These are phyloP conservation scores for Dipodascopsis uninucleata DNA, from an alignment of 805 yeast genomes.

Conservation along the genomic window DNA sequence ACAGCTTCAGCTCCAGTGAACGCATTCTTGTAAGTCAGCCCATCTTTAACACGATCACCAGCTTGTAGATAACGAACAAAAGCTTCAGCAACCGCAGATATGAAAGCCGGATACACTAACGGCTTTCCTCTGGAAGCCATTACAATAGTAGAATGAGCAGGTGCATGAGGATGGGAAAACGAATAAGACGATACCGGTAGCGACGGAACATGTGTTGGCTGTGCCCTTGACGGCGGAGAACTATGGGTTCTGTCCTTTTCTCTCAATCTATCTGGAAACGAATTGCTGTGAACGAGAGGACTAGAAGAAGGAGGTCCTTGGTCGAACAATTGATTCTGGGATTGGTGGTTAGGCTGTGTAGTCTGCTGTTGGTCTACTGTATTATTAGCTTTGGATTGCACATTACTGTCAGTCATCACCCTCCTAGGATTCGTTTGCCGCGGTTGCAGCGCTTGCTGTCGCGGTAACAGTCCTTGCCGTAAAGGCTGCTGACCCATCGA, in stretches of 20 bases:
- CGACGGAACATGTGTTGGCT: constrained; percentile 17
- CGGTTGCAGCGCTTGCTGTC: constrained; percentile 6
- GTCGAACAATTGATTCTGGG: too few relatives aligned
- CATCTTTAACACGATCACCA: constrained; percentile 83
- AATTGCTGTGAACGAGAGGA: too few relatives aligned
- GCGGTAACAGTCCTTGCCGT: neutral
- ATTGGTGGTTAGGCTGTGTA: constrained; percentile 4
- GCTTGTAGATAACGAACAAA: constrained; percentile 67
- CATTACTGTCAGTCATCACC: neutral
- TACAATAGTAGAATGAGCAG: constrained; percentile 40
- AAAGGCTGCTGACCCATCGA: neutral
- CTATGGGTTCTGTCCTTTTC: too few relatives aligned
- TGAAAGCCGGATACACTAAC: constrained; percentile 80
- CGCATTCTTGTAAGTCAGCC: constrained; percentile 84
- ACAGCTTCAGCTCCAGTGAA: constrained; percentile 94
- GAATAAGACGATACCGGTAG: constrained; percentile 26
- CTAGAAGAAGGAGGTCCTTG: too few relatives aligned
- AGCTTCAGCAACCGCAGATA: constrained; percentile 77
- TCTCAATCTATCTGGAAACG: too few relatives aligned
- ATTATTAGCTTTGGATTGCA: too few relatives aligned
- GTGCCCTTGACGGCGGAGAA: too few relatives aligned
- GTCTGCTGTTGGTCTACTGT: constrained; percentile 2
- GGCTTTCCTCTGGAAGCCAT: constrained; percentile 55
- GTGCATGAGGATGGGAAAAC: constrained; percentile 23
- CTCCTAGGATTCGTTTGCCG: constrained; percentile 3